phyloP scores from a whole-genome alignment of 2,329 filamentous ascomycete species.

The Ascocoryne sarcoides region DNA sequence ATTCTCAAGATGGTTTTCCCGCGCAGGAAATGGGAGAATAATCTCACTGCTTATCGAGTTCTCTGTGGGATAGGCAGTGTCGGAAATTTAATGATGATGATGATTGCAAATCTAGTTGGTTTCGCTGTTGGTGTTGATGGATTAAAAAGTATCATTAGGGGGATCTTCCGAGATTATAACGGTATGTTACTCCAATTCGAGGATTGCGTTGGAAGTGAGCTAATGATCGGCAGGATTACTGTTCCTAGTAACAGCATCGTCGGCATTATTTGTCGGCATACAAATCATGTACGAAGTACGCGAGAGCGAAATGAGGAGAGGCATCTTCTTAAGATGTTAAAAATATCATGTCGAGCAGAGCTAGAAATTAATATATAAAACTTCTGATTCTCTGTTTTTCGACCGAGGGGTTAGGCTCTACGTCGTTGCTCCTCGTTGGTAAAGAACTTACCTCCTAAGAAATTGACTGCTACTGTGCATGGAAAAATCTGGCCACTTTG shows the following conservation, averaged over 20 bases:
- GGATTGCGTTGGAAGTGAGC: too few relatives aligned
- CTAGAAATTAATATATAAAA: too few relatives aligned
- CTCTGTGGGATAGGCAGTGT: conserved; percentile 75
- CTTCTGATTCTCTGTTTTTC: too few relatives aligned
- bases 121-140: conserved; percentile 92
- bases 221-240: conserved; percentile 52
- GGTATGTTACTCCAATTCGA: conserved; percentile 36
- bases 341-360: too few relatives aligned
- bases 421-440: too few relatives aligned
- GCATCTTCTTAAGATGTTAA: conserved; percentile 70
- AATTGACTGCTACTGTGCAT: too few relatives aligned
- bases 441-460: too few relatives aligned
- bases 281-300: conserved; percentile 97
- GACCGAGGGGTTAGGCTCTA: too few relatives aligned
- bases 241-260: conserved; percentile 65
- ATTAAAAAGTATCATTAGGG: conserved; percentile 62
- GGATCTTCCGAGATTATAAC: conserved; percentile 67
- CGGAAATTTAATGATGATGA: conserved; percentile 86
- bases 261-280: conserved; percentile 71
- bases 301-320: conserved; percentile 72
- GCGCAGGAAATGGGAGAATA: conserved; percentile 52
- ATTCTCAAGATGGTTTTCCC: conserved; percentile 67
- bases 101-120: conserved; percentile 86
- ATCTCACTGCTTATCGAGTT: conserved; percentile 67
- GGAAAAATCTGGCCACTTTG: too few relatives aligned